Base-by-base conservation (phyloP, 2,329 filamentous ascomycete species). In the Chaetomiaceae sp. region DNA sequence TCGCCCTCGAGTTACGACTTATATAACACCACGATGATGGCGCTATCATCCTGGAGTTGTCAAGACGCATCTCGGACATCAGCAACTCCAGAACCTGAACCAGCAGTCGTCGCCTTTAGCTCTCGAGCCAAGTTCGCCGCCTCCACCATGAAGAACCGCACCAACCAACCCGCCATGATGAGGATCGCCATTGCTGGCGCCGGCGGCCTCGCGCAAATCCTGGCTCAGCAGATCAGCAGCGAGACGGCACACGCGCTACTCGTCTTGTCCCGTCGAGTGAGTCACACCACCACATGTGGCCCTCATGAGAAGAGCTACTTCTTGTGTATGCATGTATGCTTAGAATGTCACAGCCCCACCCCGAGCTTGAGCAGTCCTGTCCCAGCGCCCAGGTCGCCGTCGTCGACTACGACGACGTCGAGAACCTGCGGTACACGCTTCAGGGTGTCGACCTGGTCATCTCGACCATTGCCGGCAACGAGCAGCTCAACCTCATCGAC, bases 401-500 rank as follows among this genome's bases (percentile, higher is more conserved):
- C 33, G 81, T 88, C n/a, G 72, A 88, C 66, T 89, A 88, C 61
- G 65, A 71, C 52, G 69, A 79, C 51, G 63, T 72, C 26, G 68
- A 73, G 1, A 73, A 73, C 34, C 72, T 90, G 20, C 71, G 71
- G 12, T 87, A 81, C 60, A 75, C 78, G 8, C 74, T 90, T n/a
- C 75, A 75, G 47, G 86, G 86, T 9, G 75, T 87, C 34, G 83
- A 89, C 62, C 75, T 86, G 10, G 77, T 88, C 56, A 84, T 89
- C 46, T 89, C 84, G 1, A 89, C 84, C 1, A 78, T 89, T 39
- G 76, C 76, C 2, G 83, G 83, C 4, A 67, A 65, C 15, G 71
- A 81, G 24, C 85, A 89, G 60, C 71, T 88, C 36, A 78, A 79
- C 50, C 74, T 89, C 26, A 88, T 89, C 62, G 79, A 84, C 55